phyloP scores from a whole-genome alignment of 495 filamentous ascomycete genomes.

The Neurospora tetrasperma region DNA sequence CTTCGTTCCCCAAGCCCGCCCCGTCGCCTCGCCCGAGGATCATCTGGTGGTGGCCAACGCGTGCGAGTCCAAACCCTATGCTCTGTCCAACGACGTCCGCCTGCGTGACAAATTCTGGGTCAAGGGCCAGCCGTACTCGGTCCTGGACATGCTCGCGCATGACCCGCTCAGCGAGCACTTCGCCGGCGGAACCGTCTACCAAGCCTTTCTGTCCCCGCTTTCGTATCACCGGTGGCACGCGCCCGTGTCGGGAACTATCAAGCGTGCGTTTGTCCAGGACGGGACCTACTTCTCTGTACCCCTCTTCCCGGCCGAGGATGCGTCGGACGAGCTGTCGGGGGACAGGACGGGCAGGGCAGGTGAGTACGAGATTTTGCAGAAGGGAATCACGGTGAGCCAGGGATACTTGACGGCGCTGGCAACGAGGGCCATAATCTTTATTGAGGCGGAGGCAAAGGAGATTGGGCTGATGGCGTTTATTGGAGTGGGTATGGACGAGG shows the following conservation, averaged over 20 bases:
- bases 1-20: conserved; percentile 41
- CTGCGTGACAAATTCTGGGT: conserved; percentile 54
- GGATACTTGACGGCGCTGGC: conserved; percentile 49
- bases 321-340: background rate
- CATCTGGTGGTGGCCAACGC: conserved; percentile 50
- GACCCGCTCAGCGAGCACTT: conserved; percentile 43
- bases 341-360: conserved; percentile 28
- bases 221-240: conserved; percentile 65
- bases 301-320: conserved; percentile 22
- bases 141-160: conserved; percentile 51
- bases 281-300: conserved; percentile 65
- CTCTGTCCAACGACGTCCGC: conserved; percentile 28
- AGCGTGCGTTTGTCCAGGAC: conserved; percentile 42
- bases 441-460: conserved; percentile 53
- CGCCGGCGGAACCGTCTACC: conserved; percentile 53
- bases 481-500: conserved; percentile 61
- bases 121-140: conserved; percentile 56
- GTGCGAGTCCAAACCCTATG: conserved; percentile 54
- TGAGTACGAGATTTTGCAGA: conserved; percentile 22
- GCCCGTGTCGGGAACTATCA: conserved; percentile 49
- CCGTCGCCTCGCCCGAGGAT: conserved; percentile 44
- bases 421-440: conserved; percentile 55
- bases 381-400: conserved; percentile 35
- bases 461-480: conserved; percentile 60
- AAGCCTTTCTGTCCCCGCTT: conserved; percentile 53